Conservation (phyloP, 805 yeast genomes). For the Cyberlindnera xishuangbannaensis region DNA sequence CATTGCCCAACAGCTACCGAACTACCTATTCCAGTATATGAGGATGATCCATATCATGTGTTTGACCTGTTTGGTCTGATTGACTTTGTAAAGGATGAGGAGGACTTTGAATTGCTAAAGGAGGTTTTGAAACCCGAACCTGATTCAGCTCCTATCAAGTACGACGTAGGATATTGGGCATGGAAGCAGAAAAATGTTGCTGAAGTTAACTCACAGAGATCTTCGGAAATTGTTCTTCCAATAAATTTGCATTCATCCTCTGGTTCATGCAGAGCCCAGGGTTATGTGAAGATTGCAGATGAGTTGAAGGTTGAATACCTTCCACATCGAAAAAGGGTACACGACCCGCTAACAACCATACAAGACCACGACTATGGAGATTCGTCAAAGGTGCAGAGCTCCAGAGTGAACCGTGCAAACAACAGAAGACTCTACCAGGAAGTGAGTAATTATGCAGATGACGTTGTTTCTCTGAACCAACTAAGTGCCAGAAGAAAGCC, state of each 20-base stretch:
- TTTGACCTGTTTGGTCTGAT: constrained; percentile 47
- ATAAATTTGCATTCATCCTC: constrained; percentile 34
- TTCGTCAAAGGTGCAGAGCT: constrained; percentile 48
- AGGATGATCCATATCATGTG: constrained; percentile 28
- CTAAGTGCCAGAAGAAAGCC: constrained; percentile 87
- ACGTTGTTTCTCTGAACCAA: constrained; percentile 76
- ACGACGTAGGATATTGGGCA: constrained; percentile 49
- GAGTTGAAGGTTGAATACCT: constrained; percentile 66
- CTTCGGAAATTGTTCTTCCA: constrained; percentile 15
- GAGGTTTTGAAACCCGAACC: constrained; percentile 30
- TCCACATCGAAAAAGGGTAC: constrained; percentile 70
- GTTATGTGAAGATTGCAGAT: constrained; percentile 69
- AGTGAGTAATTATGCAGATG: constrained; percentile 68
- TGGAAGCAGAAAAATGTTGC: constrained; percentile 47
- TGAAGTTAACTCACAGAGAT: constrained; percentile 5
- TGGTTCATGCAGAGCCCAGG: constrained; percentile 68
- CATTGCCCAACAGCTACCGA: constrained; percentile 47
- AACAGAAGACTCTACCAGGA: constrained; percentile 88
- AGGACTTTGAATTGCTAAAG: constrained; percentile 56
- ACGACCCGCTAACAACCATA: constrained; percentile 69
- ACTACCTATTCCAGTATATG: constrained; percentile 51
- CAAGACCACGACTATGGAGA: constrained; percentile 54
- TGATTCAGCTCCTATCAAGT: constrained; percentile 1
- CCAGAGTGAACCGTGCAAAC: constrained; percentile 81
- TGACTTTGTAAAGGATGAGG: constrained; percentile 58